Percentiles rank a stretch among this genome's conserved stretches.
Conservation (phyloP, 768 basidiomycete species). For the Filobasidium floriforme region DNA sequence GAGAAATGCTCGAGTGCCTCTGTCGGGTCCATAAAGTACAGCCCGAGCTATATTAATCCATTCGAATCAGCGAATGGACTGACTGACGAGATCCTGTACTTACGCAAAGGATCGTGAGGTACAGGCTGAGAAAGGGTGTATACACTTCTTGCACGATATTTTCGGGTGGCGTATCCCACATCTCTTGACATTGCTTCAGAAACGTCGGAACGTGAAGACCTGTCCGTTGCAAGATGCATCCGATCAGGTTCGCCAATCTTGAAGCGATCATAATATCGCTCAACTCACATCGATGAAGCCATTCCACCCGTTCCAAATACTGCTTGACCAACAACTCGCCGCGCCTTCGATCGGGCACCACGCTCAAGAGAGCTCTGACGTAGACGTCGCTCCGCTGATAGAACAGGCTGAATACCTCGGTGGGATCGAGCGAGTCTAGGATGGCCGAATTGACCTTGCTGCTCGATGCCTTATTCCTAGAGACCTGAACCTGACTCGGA, state of each 20-base stretch:
- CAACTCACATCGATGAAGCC: conserved; percentile 44
- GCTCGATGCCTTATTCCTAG: not conserved
- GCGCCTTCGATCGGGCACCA: conserved; percentile 34
- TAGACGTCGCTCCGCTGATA: conserved; percentile 40
- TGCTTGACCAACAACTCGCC: conserved; percentile 40
- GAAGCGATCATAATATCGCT: not conserved
- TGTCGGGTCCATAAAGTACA: conserved; percentile 42
- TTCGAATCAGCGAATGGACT: not conserved
- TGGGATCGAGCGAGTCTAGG: conserved; percentile 37
- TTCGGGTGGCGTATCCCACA: conserved; percentile 41
- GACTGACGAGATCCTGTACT: conserved; percentile 20
- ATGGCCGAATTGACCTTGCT: conserved; percentile 21
- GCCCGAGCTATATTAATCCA: conserved; percentile 31
- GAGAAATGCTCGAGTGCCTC: conserved; percentile 40
- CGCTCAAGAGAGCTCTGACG: conserved; percentile 33
- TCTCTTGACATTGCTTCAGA: conserved; percentile 42
- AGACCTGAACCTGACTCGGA: too few species aligned
- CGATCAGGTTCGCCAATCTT: not conserved
- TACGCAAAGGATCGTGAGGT: conserved; percentile 40
- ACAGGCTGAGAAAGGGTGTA: conserved; percentile 41
- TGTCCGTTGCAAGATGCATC: not conserved
- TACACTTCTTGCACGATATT: conserved; percentile 37
- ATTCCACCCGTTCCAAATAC: conserved; percentile 44
- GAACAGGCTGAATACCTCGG: conserved; percentile 39
- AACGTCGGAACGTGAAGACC: conserved; percentile 44